Base-by-base conservation (phyloP, 2,329 filamentous ascomycete genomes). In the Colletotrichum tofieldiae region DNA sequence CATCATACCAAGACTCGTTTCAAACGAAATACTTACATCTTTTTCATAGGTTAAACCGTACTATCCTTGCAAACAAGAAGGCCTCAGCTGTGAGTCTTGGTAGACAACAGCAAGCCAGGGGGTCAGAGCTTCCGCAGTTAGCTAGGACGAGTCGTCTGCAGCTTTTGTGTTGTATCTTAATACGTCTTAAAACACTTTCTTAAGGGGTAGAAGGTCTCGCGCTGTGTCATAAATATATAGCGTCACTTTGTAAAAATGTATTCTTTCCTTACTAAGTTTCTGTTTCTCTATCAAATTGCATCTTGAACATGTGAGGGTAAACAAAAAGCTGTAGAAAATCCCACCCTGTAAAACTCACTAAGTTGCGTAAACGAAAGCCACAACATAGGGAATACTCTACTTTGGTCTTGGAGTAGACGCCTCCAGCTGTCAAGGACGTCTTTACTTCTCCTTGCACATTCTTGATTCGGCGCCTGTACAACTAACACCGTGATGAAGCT, bases 41-140 rank as follows among this genome's bases (percentile, higher is more conserved):
- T 12, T 8, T 16, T 16, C 9, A 7, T 18, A 71, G 67, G 67
- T 71, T 1, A 71, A 62, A 29, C 67, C 63, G 11, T 71, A 71
- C 51, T 71, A 71, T 39, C 63, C 67, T 71, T 71, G 67, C 41
- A 71, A 71, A 35, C 67, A 67, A 1, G 67, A 71, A n/a, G 63
- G 55, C 3, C 32, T 71, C n/a, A 67, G 67, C 18, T 71, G 67
- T 16, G 62, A 67, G 7, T 71, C 67, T 18, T 71, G 67, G 67
- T 71, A 20, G 18, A 6, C 16, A 20, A 35, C 20, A 37, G 3
- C 35, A 4, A 32, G 14, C 11, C 7, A 20, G 20, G 1, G 39
- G 37, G 32, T 32, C 2, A 12, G 29, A n/a, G 35, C 12, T 26
- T 20, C 5, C 20, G 16, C 20, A 18, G 14, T 16, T 16, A 18